Evolutionary conservation across 1,139 yeast species (phyloP).

Genomic region (Lodderomyces elongisporus): DNA sequence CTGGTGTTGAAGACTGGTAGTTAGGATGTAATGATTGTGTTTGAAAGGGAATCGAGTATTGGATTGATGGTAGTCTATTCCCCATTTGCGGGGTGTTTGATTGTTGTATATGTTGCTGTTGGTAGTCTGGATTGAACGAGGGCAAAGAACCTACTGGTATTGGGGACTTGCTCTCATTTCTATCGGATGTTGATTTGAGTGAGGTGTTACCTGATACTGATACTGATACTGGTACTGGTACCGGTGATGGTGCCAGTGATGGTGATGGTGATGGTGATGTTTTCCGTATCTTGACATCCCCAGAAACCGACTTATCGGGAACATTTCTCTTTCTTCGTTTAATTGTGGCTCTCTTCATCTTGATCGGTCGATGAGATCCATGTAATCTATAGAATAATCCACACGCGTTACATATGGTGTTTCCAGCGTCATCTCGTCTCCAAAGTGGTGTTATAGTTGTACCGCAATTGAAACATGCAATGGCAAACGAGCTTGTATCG

Average conservation of each 20-base stretch:
- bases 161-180: constrained; percentile 5
- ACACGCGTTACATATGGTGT: constrained; percentile 85
- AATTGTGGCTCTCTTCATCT: constrained; percentile 67
- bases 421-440: constrained; percentile 78
- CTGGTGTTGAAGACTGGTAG: background rate
- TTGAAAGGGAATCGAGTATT: constrained; percentile 7
- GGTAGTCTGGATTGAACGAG: constrained; percentile 3
- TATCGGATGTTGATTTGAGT: constrained; percentile 4
- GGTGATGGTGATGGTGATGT: constrained; percentile 6
- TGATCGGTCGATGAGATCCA: constrained; percentile 73
- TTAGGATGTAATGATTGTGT: background rate
- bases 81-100: constrained; percentile 1
- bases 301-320: constrained; percentile 7
- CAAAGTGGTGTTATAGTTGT: constrained; percentile 84
- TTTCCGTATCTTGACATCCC: constrained; percentile 9
- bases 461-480: constrained; percentile 77
- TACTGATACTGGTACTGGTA: constrained; percentile 6
- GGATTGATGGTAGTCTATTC: constrained; percentile 9
- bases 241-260: constrained; percentile 6
- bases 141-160: constrained; percentile 3
- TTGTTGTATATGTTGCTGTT: too few species aligned
- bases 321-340: constrained; percentile 63
- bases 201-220: constrained; percentile 3
- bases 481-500: constrained; percentile 45
- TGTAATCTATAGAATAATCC: constrained; percentile 76